Percentiles rank a stretch among this genome's conserved stretches.
phyloP scores from a whole-genome alignment of 2,329 filamentous ascomycete species.

The Diplodia scrobiculata region DNA sequence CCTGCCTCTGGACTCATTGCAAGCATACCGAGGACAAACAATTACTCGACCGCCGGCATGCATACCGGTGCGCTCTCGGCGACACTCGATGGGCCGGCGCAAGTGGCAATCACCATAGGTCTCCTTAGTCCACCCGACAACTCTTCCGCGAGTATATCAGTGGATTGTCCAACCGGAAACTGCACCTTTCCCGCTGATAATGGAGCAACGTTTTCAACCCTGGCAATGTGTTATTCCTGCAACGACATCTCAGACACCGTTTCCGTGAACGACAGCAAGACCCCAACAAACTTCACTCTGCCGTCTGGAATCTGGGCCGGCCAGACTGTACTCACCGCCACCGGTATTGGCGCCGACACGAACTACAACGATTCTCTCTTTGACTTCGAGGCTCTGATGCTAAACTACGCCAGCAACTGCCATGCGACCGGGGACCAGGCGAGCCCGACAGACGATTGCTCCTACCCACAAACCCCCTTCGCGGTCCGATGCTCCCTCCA shows the following conservation, averaged over 20 bases:
- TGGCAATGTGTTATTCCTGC: conserved; percentile 14
- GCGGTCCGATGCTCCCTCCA: background rate
- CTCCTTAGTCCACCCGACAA: background rate
- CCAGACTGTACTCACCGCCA: background rate
- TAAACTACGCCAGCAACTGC: background rate
- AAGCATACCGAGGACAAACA: conserved; percentile 5
- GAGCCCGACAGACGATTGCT: too few species aligned
- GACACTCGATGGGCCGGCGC: background rate
- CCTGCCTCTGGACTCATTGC: background rate
- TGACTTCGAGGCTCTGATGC: conserved; percentile 16
- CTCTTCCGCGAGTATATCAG: background rate
- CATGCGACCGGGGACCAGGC: too few species aligned
- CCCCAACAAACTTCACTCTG: background rate
- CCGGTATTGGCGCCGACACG: too few species aligned
- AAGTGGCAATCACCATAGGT: conserved; percentile 9
- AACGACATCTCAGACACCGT: background rate
- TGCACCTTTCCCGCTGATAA: conserved; percentile 9
- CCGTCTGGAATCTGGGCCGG: background rate
- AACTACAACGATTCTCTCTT: background rate
- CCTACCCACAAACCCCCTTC: background rate
- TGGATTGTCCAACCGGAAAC: conserved; percentile 14
- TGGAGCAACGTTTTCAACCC: conserved; percentile 12
- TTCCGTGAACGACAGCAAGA: background rate
- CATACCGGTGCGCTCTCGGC: background rate
- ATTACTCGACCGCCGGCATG: too few species aligned